Evolutionary conservation across 805 yeast species (phyloP).

Genomic region (Schizosaccharomyces japonicus): DNA sequence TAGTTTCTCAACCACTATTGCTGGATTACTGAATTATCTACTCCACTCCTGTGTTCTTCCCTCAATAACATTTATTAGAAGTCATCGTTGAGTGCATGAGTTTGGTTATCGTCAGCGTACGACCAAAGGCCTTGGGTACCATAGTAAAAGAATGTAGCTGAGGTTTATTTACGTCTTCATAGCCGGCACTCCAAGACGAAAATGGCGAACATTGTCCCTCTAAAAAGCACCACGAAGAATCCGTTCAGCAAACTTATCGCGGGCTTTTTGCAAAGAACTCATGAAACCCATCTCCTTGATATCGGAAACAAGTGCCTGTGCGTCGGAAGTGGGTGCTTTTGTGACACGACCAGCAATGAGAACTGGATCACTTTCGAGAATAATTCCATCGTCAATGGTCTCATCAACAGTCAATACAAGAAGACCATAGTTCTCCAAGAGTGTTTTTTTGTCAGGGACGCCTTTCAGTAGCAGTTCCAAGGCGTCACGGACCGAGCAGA

Average conservation of each 20-base stretch:
- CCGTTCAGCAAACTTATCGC: conserved; percentile 10
- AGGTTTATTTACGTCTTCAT: too few species aligned
- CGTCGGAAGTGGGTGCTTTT: conserved; percentile 54
- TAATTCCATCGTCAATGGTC: conserved; percentile 67
- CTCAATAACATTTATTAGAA: too few species aligned
- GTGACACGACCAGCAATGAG: conserved; percentile 79
- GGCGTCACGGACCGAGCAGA: conserved; percentile 59
- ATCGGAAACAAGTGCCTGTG: conserved; percentile 19
- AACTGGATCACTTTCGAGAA: conserved; percentile 70
- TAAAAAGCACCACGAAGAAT: conserved; percentile 9
- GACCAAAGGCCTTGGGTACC: too few species aligned
- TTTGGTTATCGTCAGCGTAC: too few species aligned
- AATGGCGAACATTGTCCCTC: neutral
- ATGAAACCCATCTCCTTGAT: conserved; percentile 19
- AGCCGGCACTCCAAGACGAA: neutral
- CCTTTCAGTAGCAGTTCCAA: conserved; percentile 21
- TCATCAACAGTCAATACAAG: conserved; percentile 75
- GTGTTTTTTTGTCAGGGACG: conserved; percentile 37
- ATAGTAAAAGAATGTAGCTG: too few species aligned
- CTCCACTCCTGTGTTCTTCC: too few species aligned
- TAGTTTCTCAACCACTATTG: too few species aligned
- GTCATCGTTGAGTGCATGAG: too few species aligned
- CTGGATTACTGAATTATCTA: too few species aligned
- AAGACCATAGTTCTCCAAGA: conserved; percentile 66
- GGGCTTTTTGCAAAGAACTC: conserved; percentile 11